Evolutionary conservation across 2,329 filamentous ascomycete genomes (phyloP), one percentile per base, ranked within the genome.

Genomic region (Diplodia scrobiculata): DNA sequence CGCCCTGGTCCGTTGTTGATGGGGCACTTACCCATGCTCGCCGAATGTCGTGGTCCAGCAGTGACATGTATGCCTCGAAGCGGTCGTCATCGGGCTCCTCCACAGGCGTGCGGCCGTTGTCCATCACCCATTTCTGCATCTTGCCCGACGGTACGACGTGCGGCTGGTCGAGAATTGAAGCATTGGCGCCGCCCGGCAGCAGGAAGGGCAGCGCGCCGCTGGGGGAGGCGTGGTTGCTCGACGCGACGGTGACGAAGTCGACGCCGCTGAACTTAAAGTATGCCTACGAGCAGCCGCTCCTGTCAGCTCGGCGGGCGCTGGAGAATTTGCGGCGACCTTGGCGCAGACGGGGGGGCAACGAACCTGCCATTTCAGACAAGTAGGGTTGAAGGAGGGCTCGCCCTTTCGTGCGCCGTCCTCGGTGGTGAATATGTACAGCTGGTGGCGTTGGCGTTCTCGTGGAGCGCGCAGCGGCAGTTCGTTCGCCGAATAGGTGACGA

Each of bases 351-450:
- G 14, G 38, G 53, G 41, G 32, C 29, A 32, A 25, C 50, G 11
- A 19, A 94, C 92, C 90, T 98, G 95, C 92, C 92, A 98, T 82
- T 94, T 97, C 73, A 98, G 82, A 81, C 95, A 99, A 67, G 88
- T 87, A 11, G 95, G 95, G 76, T 98, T 98, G 80, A 90, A 96
- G 70, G 91, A 96, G 29, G 92, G 90, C 34, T 82, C 79, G 4
- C 87, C 87, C 47, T 74, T 74, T 66, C 77, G 76, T 38, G 87
- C 89, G 72, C 87, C 89, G n/a, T 84, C 79, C 1, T 86, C 80
- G 14, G 84, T 86, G 68, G 86, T 85, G 78, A 97, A 98, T 66
- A 97, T 83, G 76, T 92, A 92, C 9, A 99, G 82, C 10, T 86
- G 83, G 68, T 86, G 84, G 72, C 79, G 79, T 68, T 79, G 74